Conservation (phyloP, 2,329 filamentous ascomycete species). For the Colletotrichum eremochloae region DNA sequence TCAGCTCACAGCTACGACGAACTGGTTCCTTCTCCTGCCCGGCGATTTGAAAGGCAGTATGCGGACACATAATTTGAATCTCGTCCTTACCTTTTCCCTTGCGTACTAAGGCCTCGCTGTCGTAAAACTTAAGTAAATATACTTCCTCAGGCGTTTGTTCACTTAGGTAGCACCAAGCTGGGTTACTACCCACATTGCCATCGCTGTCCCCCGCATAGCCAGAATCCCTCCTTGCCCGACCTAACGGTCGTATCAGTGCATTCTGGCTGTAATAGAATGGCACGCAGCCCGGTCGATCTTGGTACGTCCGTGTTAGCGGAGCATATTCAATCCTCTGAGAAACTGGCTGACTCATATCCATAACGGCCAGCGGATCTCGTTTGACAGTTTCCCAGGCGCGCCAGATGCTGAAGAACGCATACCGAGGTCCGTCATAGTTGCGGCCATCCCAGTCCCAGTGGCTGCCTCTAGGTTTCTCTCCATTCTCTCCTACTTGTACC, state of each 20-base stretch:
- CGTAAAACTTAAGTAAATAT: conserved; percentile 21
- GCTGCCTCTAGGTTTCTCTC: conserved; percentile 10
- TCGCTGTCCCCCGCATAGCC: neutral
- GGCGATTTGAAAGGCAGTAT: conserved; percentile 12
- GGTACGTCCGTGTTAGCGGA: conserved; percentile 26
- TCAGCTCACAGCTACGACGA: conserved; percentile 22
- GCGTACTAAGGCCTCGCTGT: conserved; percentile 31
- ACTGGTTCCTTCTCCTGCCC: neutral
- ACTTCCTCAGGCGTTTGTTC: conserved; percentile 30
- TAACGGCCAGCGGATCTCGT: conserved; percentile 30
- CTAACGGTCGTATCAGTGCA: conserved; percentile 3
- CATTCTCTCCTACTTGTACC: neutral
- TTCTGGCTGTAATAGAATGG: conserved; percentile 34
- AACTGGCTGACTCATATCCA: conserved; percentile 24
- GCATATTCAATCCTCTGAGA: conserved; percentile 17
- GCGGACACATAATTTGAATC: conserved; percentile 4
- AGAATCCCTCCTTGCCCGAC: conserved; percentile 5
- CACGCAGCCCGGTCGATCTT: conserved; percentile 7
- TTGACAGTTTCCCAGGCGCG: conserved; percentile 20
- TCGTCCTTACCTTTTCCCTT: neutral
- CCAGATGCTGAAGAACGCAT: conserved; percentile 32
- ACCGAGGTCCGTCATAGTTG: conserved; percentile 28
- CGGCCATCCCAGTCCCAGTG: conserved; percentile 32
- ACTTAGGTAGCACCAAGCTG: conserved; percentile 24
- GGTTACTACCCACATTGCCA: neutral